phyloP scores from a whole-genome alignment of 306 rosid genomes.

The Vicia faba region DNA sequence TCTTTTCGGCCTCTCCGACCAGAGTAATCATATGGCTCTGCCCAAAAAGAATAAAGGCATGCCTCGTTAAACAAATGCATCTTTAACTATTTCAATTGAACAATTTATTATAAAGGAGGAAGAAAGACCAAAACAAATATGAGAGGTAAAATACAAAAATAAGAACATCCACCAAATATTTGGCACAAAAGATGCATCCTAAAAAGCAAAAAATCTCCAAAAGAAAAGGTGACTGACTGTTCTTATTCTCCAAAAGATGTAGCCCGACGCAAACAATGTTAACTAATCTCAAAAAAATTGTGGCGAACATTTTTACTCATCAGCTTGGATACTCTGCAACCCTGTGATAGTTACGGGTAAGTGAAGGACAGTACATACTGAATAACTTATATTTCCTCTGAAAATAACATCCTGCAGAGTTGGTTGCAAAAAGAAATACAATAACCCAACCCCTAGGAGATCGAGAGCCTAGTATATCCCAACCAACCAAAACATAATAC shows the following conservation, averaged over 20 bases:
- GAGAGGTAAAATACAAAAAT: conserved; percentile 28
- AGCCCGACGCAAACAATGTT: conserved; percentile 1
- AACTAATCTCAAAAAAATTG: conserved; percentile 1
- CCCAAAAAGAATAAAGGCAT: conserved; percentile 36
- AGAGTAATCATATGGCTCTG: conserved; percentile 90
- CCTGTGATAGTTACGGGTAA: no score
- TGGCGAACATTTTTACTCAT: neutral
- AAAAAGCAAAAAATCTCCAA: conserved; percentile 22
- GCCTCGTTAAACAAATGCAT: conserved; percentile 18
- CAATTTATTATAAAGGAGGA: conserved; percentile 6
- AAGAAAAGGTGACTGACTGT: conserved; percentile 14
- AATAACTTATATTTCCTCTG: no score
- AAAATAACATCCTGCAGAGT: no score
- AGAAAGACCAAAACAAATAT: conserved; percentile 16
- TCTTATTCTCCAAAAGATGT: neutral
- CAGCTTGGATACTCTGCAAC: conserved; percentile 8
- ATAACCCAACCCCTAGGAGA: no score
- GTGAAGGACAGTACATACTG: no score
- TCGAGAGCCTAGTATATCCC: neutral
- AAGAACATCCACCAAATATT: conserved; percentile 26
- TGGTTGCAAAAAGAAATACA: no score
- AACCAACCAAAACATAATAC: neutral
- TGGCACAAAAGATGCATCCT: conserved; percentile 23
- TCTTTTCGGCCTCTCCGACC: conserved; percentile 96
- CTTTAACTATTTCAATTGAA: conserved; percentile 4